Evolutionary conservation across 1,284 basidiomycete species (phyloP).

Genomic region (Prillingera fragicola): DNA sequence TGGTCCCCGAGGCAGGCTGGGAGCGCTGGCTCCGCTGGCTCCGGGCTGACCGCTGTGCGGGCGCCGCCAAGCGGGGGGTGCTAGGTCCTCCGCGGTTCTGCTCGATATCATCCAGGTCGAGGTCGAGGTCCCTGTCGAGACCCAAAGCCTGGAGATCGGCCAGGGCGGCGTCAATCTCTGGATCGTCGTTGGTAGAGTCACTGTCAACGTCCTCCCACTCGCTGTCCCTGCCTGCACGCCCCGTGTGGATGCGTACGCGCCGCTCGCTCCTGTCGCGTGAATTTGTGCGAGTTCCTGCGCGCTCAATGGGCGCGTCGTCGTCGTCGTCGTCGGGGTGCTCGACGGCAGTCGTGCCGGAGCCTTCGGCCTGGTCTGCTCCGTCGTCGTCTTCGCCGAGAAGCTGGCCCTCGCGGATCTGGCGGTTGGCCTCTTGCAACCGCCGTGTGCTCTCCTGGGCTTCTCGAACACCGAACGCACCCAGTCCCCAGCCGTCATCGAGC

Average conservation of each 20-base stretch:
- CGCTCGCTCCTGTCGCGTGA: too few species aligned
- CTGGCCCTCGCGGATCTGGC: constrained; percentile 29
- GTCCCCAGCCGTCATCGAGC: constrained; percentile 54
- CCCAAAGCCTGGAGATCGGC: background rate
- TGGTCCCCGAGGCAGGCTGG: background rate
- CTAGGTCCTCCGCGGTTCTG: background rate
- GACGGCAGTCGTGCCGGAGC: too few species aligned
- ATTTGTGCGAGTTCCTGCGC: too few species aligned
- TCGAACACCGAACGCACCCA: constrained; percentile 64
- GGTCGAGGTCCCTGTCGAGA: background rate
- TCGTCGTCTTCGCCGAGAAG: constrained; percentile 17
- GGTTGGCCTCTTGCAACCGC: constrained; percentile 34
- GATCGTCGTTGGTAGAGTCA: background rate
- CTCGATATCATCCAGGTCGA: background rate
- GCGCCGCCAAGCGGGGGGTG: background rate
- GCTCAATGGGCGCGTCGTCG: background rate
- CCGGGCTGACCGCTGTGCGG: too few species aligned
- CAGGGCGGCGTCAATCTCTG: background rate
- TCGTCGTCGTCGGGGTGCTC: constrained; percentile 2
- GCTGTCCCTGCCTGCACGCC: constrained; percentile 5
- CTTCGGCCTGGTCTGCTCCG: too few species aligned
- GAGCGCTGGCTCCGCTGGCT: background rate
- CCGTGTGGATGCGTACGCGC: too few species aligned
- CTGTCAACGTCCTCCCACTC: constrained; percentile 53
- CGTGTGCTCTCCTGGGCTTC: constrained; percentile 46